Evolutionary conservation across 2,329 filamentous ascomycete genomes (phyloP).

Genomic region (Aspergillus carbonarius): DNA sequence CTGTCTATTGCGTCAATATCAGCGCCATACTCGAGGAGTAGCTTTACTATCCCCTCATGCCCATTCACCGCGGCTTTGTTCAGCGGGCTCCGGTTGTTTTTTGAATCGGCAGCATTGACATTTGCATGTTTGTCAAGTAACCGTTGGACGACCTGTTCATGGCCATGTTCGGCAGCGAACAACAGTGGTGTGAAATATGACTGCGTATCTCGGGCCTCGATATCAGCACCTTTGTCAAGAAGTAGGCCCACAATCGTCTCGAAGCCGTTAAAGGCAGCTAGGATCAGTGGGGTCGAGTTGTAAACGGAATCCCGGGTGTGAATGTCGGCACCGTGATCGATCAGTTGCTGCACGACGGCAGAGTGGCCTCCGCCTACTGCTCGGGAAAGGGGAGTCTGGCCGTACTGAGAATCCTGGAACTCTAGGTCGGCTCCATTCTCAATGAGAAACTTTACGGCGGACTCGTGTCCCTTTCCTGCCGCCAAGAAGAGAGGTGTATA

Average conservation of each 20-base stretch:
- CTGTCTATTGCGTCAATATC: background rate
- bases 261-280: background rate
- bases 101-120: background rate
- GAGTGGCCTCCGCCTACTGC: background rate
- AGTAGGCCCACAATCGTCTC: background rate
- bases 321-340: background rate
- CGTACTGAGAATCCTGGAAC: background rate
- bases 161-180: background rate
- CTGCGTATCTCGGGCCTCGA: background rate
- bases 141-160: background rate
- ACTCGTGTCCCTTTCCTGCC: background rate
- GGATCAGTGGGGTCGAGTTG: background rate
- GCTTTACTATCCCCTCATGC: background rate
- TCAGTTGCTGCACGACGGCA: background rate
- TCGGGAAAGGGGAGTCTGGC: background rate
- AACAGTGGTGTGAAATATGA: background rate
- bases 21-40: background rate
- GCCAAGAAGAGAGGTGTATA: background rate
- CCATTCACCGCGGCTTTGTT: background rate
- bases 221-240: slow-evolving; percentile 3
- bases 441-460: background rate
- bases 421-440: background rate
- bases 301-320: background rate
- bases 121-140: background rate
- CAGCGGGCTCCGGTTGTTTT: background rate